Percentiles rank a stretch among this genome's conserved stretches.
These are phyloP conservation scores for Colletotrichum plurivorum DNA, from an alignment of 2,329 filamentous ascomycete genomes.

Conservation along the genomic window DNA sequence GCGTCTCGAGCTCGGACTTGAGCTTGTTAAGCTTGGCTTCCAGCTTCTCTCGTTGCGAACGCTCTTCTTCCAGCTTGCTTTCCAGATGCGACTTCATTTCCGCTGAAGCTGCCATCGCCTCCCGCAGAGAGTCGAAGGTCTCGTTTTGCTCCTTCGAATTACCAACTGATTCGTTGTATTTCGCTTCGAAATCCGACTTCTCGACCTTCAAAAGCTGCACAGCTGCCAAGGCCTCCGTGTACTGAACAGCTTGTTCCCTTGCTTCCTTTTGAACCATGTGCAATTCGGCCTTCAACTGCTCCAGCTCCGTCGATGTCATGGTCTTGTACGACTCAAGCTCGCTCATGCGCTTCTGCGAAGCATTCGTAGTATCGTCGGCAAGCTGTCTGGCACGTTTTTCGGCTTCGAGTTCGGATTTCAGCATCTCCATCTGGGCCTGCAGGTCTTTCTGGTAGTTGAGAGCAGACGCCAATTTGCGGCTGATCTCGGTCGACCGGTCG, in stretches of 20 bases:
- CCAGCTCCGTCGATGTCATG: constrained; percentile 85
- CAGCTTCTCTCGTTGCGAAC: constrained; percentile 78
- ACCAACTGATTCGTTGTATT: constrained; percentile 76
- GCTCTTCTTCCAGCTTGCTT: constrained; percentile 86
- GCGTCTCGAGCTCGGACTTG: constrained; percentile 85
- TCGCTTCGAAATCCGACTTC: constrained; percentile 81
- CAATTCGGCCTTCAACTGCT: constrained; percentile 87
- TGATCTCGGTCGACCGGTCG: constrained; percentile 81
- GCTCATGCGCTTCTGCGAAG: constrained; percentile 84
- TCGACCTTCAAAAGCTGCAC: constrained; percentile 86
- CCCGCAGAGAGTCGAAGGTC: constrained; percentile 81
- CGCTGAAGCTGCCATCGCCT: constrained; percentile 83
- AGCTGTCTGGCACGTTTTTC: constrained; percentile 86
- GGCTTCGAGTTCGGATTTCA: constrained; percentile 80
- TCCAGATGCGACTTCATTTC: constrained; percentile 85
- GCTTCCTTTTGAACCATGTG: constrained; percentile 84
- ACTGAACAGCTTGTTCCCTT: constrained; percentile 84
- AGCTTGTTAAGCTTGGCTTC: constrained; percentile 84
- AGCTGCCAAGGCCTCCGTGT: constrained; percentile 81
- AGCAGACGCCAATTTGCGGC: constrained; percentile 85
- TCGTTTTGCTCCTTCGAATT: constrained; percentile 78
- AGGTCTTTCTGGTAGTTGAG: constrained; percentile 85
- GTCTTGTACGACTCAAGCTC: constrained; percentile 90
- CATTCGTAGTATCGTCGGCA: constrained; percentile 88
- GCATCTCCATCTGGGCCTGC: constrained; percentile 79